A percentile compares a stretch with the other conserved stretches of the same genome.
Conservation (phyloP, 768 basidiomycete genomes). For the Pleurotus pulmonarius region DNA sequence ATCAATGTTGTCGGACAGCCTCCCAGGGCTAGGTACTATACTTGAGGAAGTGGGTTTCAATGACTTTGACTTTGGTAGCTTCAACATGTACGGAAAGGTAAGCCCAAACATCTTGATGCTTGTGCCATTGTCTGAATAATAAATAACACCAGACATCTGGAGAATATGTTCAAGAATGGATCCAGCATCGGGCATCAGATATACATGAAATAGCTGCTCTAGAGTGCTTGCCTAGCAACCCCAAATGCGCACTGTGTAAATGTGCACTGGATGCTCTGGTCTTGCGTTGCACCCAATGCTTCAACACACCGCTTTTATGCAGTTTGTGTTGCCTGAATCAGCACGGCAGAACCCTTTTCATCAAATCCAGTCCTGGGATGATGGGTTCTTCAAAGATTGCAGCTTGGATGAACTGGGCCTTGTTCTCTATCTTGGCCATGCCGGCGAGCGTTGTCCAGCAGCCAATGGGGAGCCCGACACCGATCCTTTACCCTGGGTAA, state of each 20-base stretch:
- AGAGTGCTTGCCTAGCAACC: too few species aligned
- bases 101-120: too few species aligned
- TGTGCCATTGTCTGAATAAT: too few species aligned
- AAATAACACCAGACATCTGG: background rate
- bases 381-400: background rate
- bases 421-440: conserved; percentile 10
- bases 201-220: background rate
- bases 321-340: background rate
- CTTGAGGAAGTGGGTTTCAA: background rate
- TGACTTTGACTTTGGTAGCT: background rate
- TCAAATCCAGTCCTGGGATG: conserved; percentile 3
- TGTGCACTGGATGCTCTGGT: too few species aligned
- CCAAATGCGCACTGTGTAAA: too few species aligned
- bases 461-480: background rate
- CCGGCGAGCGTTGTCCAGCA: background rate
- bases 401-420: conserved; percentile 15
- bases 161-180: background rate
- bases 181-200: background rate
- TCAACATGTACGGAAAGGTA: background rate
- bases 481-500: too few species aligned
- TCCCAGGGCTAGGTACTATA: background rate
- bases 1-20: background rate
- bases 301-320: background rate
- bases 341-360: conserved; percentile 1
- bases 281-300: conserved; percentile 2